Evolutionary conservation across 1,284 basidiomycete species (phyloP).

Genomic region (Ceratobasidium sp.): DNA sequence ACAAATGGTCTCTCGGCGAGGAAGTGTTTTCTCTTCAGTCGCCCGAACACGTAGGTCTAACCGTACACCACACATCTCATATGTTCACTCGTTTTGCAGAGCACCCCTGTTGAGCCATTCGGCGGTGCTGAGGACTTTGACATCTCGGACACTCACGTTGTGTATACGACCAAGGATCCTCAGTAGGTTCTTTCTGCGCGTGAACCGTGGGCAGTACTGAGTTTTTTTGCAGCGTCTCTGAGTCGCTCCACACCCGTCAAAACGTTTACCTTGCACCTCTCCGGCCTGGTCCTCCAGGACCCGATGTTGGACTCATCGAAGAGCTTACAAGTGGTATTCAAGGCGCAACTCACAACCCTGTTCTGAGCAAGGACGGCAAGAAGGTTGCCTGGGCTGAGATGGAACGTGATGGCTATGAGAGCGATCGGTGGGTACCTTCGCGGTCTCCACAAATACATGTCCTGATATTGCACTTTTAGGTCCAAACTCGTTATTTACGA

Average conservation of each 20-base stretch:
- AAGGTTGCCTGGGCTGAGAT: conserved; percentile 88
- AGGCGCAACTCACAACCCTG: conserved; percentile 76
- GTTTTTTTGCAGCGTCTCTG: conserved; percentile 38
- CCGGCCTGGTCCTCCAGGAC: conserved; percentile 61
- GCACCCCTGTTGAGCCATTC: conserved; percentile 81
- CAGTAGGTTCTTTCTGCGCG: conserved; percentile 52
- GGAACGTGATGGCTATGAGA: conserved; percentile 85
- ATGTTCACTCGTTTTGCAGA: too few species aligned
- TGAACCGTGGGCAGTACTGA: neutral
- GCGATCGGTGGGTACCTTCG: conserved; percentile 63
- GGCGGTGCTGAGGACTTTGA: conserved; percentile 79
- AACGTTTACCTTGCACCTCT: conserved; percentile 52
- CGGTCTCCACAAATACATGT: neutral
- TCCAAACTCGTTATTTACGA: conserved; percentile 81
- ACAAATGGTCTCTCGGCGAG: conserved; percentile 60
- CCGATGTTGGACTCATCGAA: conserved; percentile 55
- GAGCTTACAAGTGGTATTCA: conserved; percentile 82
- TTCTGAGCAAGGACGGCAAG: conserved; percentile 66
- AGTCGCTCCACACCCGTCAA: conserved; percentile 52
- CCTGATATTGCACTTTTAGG: conserved; percentile 50
- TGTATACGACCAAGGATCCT: conserved; percentile 87
- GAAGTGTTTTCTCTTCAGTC: conserved; percentile 67
- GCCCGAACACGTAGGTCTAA: conserved; percentile 74
- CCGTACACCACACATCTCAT: conserved; percentile 3
- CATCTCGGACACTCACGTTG: conserved; percentile 67